Evolutionary conservation across 2,329 filamentous ascomycete species (phyloP), one percentile per base, ranked within the genome.

Genomic region (Diaporthe eres): DNA sequence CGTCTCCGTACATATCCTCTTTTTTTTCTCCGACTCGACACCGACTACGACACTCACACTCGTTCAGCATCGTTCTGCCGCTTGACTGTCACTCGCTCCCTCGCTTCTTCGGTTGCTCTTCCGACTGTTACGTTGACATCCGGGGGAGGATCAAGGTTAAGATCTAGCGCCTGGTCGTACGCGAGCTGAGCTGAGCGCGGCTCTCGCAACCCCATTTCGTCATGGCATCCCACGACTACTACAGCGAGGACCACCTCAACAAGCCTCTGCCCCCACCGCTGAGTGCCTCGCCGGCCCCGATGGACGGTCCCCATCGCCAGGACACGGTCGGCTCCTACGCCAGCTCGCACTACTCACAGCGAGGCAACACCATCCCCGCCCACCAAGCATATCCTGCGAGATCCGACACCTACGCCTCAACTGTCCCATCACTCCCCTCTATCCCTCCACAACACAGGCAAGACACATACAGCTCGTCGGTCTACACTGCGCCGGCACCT

Each of bases 161-260:
- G 7, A 63, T 70, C 63, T 28, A 70, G 57, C 47, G 34, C 44
- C 61, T 55, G 68, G 60, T 55, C 58, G 72, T 49, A 72, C 57
- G 49, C 63, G 71, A 76, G 71, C 73, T 75, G 70, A 72, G 71
- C 72, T 61, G 72, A 61, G 71, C 72, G 72, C 73, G 76, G 78
- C 82, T 53, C 39, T 53, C 70, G 55, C 74, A 75, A 75, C 39
- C 61, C n/a, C 44, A 13, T 47, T 72, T 37, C 74, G 86, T 72
- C 80, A 93, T 93, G 92, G 89, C 91, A 60, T 87, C 90, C 78
- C 89, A 92, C 85, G 90, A 93, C 80, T 94, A 94, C 85, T 94
- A 94, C 80, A 79, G 71, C 73, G 79, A 79, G 75, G 80, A 81
- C 55, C 75, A 77, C 28, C 75, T 77, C 10, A 77, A 77, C 55